Percentiles rank a stretch among this genome's conserved stretches.
Evolutionary conservation across 192 early-diverging fungal species (phyloP).

Genomic region (Rhizoclosmatium sp.): DNA sequence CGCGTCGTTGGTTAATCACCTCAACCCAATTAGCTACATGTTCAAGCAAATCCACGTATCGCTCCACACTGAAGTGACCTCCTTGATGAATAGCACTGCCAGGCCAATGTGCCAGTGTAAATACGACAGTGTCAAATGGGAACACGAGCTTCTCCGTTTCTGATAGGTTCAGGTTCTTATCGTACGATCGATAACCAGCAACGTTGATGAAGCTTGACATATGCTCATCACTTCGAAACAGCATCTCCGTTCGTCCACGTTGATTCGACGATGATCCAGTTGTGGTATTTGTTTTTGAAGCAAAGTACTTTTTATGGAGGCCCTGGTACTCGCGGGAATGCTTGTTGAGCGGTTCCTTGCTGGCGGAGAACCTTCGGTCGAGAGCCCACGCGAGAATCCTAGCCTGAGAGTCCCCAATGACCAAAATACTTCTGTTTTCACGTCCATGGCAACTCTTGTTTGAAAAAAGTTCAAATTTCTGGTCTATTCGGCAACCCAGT

Average conservation of each 20-base stretch:
- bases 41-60: slow-evolving; percentile 5
- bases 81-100: background rate
- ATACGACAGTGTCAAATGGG: background rate
- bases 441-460: slow-evolving; percentile 7
- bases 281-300: too few relatives aligned
- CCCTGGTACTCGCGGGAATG: background rate
- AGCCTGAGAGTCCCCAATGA: slow-evolving; percentile 15
- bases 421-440: background rate
- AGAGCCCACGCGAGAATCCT: background rate
- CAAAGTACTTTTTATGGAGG: background rate
- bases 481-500: too few relatives aligned
- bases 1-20: background rate
- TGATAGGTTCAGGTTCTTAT: too few relatives aligned
- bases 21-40: background rate
- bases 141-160: background rate
- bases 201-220: too few relatives aligned
- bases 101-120: background rate
- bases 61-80: slow-evolving; percentile 18
- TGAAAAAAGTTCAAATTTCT: background rate
- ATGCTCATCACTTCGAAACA: too few relatives aligned
- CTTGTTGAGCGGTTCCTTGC: background rate
- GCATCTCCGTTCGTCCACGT: too few relatives aligned
- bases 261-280: too few relatives aligned
- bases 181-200: too few relatives aligned
- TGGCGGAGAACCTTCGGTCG: background rate